Evolutionary conservation across 164 flowering plant genomes (phyloP).

Genomic region (Aristolochia fimbriata): DNA sequence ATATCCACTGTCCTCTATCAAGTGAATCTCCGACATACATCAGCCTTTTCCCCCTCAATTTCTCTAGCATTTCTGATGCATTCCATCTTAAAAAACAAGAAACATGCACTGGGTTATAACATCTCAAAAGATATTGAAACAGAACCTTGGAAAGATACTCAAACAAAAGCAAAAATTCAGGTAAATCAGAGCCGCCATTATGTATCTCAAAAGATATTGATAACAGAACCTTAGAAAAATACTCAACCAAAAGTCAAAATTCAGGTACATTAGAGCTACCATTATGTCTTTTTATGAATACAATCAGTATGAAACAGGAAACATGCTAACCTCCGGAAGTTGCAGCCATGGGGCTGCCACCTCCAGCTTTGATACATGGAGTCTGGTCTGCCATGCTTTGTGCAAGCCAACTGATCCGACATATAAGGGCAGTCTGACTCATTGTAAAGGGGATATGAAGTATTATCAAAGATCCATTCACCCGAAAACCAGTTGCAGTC

Average conservation of each 20-base stretch:
- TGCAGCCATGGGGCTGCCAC: conserved; percentile 89
- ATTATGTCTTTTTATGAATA: neutral
- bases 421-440: conserved; percentile 83
- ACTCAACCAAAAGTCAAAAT: neutral
- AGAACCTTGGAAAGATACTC: neutral
- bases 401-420: conserved; percentile 94
- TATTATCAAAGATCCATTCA: conserved; percentile 74
- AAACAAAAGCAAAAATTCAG: neutral
- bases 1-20: conserved; percentile 96
- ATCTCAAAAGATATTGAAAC: neutral
- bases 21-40: conserved; percentile 99
- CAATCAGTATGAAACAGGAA: neutral
- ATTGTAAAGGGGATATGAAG: conserved; percentile 60
- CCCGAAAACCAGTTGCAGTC: conserved; percentile 77
- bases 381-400: conserved; percentile 79
- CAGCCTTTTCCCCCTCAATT: conserved; percentile 83
- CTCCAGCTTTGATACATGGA: conserved; percentile 79
- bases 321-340: conserved; percentile 55
- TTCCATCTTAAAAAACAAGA: conserved; percentile 48
- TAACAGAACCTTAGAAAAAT: neutral
- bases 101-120: neutral
- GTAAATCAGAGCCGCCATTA: no score
- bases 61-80: conserved; percentile 79
- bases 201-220: no score
- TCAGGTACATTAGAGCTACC: no score